Evolutionary conservation across 176 grass and related monocot species (phyloP).

Genomic region (Tillandsia fasciculata): DNA sequence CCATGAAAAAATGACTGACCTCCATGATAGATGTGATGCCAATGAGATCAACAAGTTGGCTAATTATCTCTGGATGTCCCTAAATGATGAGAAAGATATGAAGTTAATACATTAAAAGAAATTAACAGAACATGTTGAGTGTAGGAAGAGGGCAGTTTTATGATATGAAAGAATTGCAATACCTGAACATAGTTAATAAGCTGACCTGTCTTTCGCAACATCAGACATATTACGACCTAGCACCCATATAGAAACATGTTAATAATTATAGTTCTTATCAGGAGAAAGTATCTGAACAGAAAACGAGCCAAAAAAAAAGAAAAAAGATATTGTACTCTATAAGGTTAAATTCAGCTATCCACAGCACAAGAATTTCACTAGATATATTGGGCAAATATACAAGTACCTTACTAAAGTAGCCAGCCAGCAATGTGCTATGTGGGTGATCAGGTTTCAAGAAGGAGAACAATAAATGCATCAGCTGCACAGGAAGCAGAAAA

Average conservation of each 20-base stretch:
- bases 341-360: neutral
- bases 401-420: slow-evolving; percentile 98
- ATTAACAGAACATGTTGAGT: neutral
- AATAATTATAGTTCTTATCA: neutral
- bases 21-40: slow-evolving; percentile 97
- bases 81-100: slow-evolving; percentile 26
- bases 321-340: neutral
- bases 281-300: neutral
- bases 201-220: slow-evolving; percentile 62
- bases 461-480: slow-evolving; percentile 96
- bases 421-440: slow-evolving; percentile 75
- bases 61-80: slow-evolving; percentile 76
- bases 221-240: slow-evolving; percentile 90
- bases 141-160: neutral
- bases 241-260: slow-evolving; percentile 24
- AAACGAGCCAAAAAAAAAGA: neutral
- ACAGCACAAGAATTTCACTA: neutral
- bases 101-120: neutral
- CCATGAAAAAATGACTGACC: slow-evolving; percentile 27
- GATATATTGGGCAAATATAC: neutral
- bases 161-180: slow-evolving; percentile 22
- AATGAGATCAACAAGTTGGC: slow-evolving; percentile 88
- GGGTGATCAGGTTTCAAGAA: slow-evolving; percentile 78
- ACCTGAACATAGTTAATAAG: slow-evolving; percentile 96
- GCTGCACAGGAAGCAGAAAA: slow-evolving; percentile 32